Percentiles rank a stretch among this genome's conserved stretches.
Evolutionary conservation across 2,329 filamentous ascomycete species (phyloP).

Genomic region (Ophiostoma populinum): DNA sequence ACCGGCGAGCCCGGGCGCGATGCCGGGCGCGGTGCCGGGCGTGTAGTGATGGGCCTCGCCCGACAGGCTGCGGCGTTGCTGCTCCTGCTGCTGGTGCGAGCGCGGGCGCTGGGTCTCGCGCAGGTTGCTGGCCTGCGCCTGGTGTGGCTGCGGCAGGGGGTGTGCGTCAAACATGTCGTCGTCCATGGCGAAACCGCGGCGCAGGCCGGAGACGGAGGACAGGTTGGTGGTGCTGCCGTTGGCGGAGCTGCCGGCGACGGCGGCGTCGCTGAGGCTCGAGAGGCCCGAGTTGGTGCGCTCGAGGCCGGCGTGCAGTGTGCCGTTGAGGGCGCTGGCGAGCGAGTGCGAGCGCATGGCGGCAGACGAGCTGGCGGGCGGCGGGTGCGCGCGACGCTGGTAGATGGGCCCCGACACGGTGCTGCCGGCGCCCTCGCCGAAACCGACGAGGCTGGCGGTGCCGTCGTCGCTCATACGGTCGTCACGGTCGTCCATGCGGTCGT

Average conservation of each 20-base stretch:
- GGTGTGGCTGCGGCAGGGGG: conserved; percentile 30
- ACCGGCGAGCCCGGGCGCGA: not conserved
- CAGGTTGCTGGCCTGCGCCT: conserved; percentile 21
- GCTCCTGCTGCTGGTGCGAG: conserved; percentile 17
- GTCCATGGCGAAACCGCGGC: conserved; percentile 45
- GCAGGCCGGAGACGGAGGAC: conserved; percentile 26
- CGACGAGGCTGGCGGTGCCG: conserved; percentile 59
- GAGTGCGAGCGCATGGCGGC: conserved; percentile 19
- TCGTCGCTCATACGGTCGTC: conserved; percentile 68
- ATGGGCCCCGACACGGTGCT: conserved; percentile 70
- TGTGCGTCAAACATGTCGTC: conserved; percentile 42
- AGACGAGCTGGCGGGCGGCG: conserved; percentile 12
- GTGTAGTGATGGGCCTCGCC: not conserved
- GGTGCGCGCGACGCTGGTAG: conserved; percentile 35
- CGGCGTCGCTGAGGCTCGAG: conserved; percentile 32
- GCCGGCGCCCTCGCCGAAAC: conserved; percentile 81
- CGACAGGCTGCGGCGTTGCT: conserved; percentile 8
- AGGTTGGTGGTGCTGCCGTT: conserved; percentile 11
- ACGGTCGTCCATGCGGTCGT: conserved; percentile 30
- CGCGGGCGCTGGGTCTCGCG: conserved; percentile 18
- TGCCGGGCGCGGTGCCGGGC: conserved; percentile 4
- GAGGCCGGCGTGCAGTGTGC: too few relatives aligned
- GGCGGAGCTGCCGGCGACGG: conserved; percentile 15
- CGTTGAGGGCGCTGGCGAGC: too few relatives aligned
- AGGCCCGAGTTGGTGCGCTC: conserved; percentile 35